Evolutionary conservation across 2,329 filamentous ascomycete species (phyloP), one percentile per base, ranked within the genome.

Genomic region (Aspergillus uvarum): DNA sequence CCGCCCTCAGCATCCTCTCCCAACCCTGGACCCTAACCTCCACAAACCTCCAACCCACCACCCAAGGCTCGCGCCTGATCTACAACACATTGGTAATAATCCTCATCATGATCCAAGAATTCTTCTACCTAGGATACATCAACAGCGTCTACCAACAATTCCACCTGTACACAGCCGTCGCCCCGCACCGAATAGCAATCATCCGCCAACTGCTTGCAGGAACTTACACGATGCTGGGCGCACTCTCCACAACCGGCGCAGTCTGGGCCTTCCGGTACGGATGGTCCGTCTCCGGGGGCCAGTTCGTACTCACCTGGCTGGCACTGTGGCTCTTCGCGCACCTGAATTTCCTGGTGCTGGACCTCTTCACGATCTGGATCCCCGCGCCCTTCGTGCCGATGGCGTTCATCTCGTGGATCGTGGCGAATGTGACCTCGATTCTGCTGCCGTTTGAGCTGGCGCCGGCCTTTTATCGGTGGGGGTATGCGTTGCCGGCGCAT

Each of bases 81-180:
- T 80, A 80, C 67, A 82, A 81, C 62, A 81, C 78, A 0, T 65
- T 80, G 6, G 70, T 74, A 3, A 75, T 81, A 54, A 76, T 80
- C 51, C 70, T 82, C 32, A 75, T 79, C n/a, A 65, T 82, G 11
- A 75, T 82, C 35, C 76, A 79, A 58, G 76, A 82, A 61, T 82
- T 82, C 70, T 81, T 82, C 72, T 82, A 77, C 63, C 68, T 82
- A 12, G 73, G 78, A 29, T 75, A 73, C 48, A 65, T 81, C 60
- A 82, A 82, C 64, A 79, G 77, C 14, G 68, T 81, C n/a, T 75
- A 72, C 48, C 61, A 57, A 3, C 66, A 74, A 49, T 77, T 77
- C 62, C 69, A 74, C 5, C 65, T 81, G 19, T 80, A 76, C 67
- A 63, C 58, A n/a, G 53, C 63, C 16, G 51, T 79, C 10, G 51